Evolutionary conservation across 73 alveolate species (phyloP), one percentile per base, ranked within the genome.

Genomic region (Symbiodinium pilosum): DNA sequence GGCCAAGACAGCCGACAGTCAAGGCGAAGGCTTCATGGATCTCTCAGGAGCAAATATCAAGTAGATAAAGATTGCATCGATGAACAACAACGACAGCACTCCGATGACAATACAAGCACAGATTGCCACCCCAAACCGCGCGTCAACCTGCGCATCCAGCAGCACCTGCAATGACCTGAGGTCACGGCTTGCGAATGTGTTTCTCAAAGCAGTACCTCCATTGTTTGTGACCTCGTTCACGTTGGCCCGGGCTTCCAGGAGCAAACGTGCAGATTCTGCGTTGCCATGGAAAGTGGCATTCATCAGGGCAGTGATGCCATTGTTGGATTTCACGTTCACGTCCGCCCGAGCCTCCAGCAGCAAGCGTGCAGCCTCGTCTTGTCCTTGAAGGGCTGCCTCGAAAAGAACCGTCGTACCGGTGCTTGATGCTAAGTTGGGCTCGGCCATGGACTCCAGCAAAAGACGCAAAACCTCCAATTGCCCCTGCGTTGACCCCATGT

Each of bases 331-430:
- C 9, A 51, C 68, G 68, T 51, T 51, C 68, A 51, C 68, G 68
- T 51, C 68, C 68, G 68, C 68, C 68, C 68, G 68, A 51, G 68
- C 68, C 68, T 51, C 68, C 68, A 51, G 68, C 68, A 51, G 68
- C 68, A 54, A 54, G 71, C 28, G n/a, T n/a, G n/a, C n/a, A n/a
- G n/a, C n/a, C n/a, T n/a, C n/a, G n/a, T n/a, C n/a, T n/a, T n/a
- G n/a, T n/a, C n/a, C n/a, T n/a, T n/a, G n/a, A n/a, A n/a, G n/a
- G n/a, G n/a, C n/a, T n/a, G n/a, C n/a, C n/a, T n/a, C n/a, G n/a
- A n/a, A n/a, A n/a, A n/a, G n/a, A n/a, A n/a, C n/a, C n/a, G n/a
- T n/a, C n/a, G n/a, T n/a, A n/a, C n/a, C n/a, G n/a, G n/a, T n/a
- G n/a, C n/a, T n/a, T n/a, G n/a, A n/a, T n/a, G n/a, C n/a, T n/a